These are phyloP conservation scores for Tephrocybe sp. DNA, from an alignment of 768 basidiomycete species.

Conservation along the genomic window DNA sequence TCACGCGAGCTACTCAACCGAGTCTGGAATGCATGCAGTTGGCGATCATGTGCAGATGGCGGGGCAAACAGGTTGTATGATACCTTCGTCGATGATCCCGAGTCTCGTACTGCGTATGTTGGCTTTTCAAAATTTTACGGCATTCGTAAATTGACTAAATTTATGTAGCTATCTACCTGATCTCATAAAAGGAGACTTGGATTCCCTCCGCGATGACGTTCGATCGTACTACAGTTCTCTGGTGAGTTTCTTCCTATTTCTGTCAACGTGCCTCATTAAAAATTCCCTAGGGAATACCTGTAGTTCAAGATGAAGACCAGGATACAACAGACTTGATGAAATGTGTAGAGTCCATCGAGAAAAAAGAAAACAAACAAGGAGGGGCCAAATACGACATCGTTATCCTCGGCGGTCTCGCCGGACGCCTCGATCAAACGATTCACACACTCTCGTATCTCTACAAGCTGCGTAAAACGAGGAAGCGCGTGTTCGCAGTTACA, in stretches of 20 bases:
- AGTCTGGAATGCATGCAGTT: slow-evolving; percentile 51
- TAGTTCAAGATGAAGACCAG: slow-evolving; percentile 69
- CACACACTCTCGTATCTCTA: slow-evolving; percentile 85
- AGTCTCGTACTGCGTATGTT: slow-evolving; percentile 12
- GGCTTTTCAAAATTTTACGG: not conserved
- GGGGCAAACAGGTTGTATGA: slow-evolving; percentile 86
- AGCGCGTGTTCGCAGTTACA: slow-evolving; percentile 73
- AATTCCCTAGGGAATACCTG: slow-evolving; percentile 55
- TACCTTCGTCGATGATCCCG: slow-evolving; percentile 20
- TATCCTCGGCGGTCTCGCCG: slow-evolving; percentile 85
- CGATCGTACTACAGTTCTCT: slow-evolving; percentile 57
- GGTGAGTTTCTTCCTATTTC: slow-evolving; percentile 35
- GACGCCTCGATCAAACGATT: slow-evolving; percentile 91
- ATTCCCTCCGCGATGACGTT: slow-evolving; percentile 81
- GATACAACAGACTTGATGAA: slow-evolving; percentile 97
- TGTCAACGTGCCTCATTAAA: not conserved
- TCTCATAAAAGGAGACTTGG: slow-evolving; percentile 91
- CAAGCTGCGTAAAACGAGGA: slow-evolving; percentile 63
- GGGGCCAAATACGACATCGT: slow-evolving; percentile 66
- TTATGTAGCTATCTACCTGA: slow-evolving; percentile 68
- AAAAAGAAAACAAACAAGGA: slow-evolving; percentile 47
- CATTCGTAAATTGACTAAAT: not conserved
- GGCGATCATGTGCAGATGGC: slow-evolving; percentile 80
- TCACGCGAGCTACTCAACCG: slow-evolving; percentile 54
- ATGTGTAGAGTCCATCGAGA: slow-evolving; percentile 64